Base-by-base conservation (phyloP, 176 grass and related monocot species). In the Ananas comosus region DNA sequence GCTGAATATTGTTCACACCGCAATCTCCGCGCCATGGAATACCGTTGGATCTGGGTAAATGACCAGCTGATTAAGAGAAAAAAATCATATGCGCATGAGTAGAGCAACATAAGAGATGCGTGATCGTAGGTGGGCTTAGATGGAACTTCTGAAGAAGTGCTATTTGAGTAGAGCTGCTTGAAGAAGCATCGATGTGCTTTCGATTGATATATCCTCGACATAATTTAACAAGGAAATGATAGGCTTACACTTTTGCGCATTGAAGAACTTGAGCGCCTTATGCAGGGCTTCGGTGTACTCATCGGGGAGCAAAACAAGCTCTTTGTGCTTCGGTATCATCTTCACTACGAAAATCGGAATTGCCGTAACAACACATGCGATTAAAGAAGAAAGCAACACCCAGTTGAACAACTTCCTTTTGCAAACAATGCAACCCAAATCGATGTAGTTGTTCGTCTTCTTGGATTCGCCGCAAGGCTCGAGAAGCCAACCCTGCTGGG, bases 201-300 rank as follows among this genome's bases (percentile, higher is more conserved):
- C 42, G 16, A 22, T 58, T 53, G 23, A 58, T 53, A 10, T 70
- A 53, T 70, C 12, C 13, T 2, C 27, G 3, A 4, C 49, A 13
- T 29, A 22, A 56, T 19, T 13, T 13, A 48, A n/a, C 1, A 22
- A 29, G 11, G 3, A 48, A 53, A 63, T 1, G 16, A 49, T 11
- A 49, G 13, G 11, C 65, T 49, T 68, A 77, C 74, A 77, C 66
- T 77, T 77, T n/a, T 77, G 74, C n/a, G 74, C 74, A 68, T 69
- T 50, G 29, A 77, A 77, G 65, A 77, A 77, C 47, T 57, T 27
- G 65, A 77, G 74, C 29, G 74, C 74, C 22, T 48, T 48, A 12
- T 48, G 64, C n/a, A 77, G 24, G 9, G 74, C 74, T 9, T 58
- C 51, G 2, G 51, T 24, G 51, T 77, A 77, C 6, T 68, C 28